Evolutionary conservation across 2,329 filamentous ascomycete species (phyloP).

Genomic region (Cladosporium sp.): DNA sequence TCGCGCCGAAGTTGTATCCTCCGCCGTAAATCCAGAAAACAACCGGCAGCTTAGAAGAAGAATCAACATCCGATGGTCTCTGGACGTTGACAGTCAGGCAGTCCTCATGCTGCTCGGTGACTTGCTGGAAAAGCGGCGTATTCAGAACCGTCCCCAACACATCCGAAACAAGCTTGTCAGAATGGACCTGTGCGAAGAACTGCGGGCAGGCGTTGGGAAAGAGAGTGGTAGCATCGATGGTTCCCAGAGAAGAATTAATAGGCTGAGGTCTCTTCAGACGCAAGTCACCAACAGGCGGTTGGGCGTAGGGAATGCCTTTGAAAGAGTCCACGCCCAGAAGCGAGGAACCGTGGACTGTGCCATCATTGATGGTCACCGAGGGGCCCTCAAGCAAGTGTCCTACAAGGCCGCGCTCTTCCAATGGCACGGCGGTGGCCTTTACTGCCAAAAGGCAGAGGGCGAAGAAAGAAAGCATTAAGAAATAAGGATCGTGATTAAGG

Average conservation of each 20-base stretch:
- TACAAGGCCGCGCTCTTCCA: not conserved
- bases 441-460: not conserved
- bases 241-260: slow-evolving; percentile 55
- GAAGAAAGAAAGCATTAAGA: not conserved
- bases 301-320: slow-evolving; percentile 70
- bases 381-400: slow-evolving; percentile 31
- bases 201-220: slow-evolving; percentile 65
- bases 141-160: slow-evolving; percentile 37
- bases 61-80: not conserved
- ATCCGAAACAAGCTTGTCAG: slow-evolving; percentile 30
- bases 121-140: slow-evolving; percentile 69
- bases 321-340: slow-evolving; percentile 58
- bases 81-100: slow-evolving; percentile 56
- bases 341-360: slow-evolving; percentile 52
- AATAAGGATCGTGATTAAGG: not conserved
- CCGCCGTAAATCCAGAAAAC: slow-evolving; percentile 42
- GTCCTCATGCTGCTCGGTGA: slow-evolving; percentile 53
- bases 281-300: slow-evolving; percentile 62
- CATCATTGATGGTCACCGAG: slow-evolving; percentile 53
- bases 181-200: slow-evolving; percentile 56
- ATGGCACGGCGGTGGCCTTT: not conserved
- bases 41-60: slow-evolving; percentile 33
- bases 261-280: slow-evolving; percentile 66
- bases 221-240: slow-evolving; percentile 53
- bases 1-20: slow-evolving; percentile 22